Evolutionary conservation across 2,329 filamentous ascomycete species (phyloP).

Genomic region (Neonectria sp.): DNA sequence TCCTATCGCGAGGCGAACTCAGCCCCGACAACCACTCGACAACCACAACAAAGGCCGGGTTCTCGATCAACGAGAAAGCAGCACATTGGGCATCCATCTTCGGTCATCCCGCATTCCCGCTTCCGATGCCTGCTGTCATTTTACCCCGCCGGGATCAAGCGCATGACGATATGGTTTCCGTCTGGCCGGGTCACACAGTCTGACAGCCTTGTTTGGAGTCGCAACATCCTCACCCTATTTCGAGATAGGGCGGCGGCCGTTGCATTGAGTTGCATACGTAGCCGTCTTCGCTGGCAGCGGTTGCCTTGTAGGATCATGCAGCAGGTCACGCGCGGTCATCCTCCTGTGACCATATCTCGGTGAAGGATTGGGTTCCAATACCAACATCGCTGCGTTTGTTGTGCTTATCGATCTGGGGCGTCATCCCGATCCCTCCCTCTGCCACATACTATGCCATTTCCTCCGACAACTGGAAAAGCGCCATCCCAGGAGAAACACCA

Average conservation of each 20-base stretch:
- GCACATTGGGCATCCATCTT: constrained; percentile 16
- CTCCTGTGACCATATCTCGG: constrained; percentile 16
- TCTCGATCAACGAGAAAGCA: constrained; percentile 7
- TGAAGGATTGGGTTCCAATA: constrained; percentile 6
- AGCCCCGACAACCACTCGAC: constrained; percentile 16
- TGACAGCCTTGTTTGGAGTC: constrained; percentile 7
- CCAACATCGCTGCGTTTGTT: background rate
- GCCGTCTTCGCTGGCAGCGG: constrained; percentile 3
- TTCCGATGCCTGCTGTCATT: background rate
- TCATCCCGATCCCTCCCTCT: background rate
- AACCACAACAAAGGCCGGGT: constrained; percentile 8
- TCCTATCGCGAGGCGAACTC: constrained; percentile 14
- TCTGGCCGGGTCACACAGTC: constrained; percentile 4
- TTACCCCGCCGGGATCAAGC: background rate
- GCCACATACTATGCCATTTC: background rate
- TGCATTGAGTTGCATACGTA: constrained; percentile 23
- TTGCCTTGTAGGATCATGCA: constrained; percentile 17
- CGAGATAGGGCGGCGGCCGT: background rate
- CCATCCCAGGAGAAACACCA: background rate
- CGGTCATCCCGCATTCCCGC: background rate
- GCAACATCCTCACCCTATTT: constrained; percentile 2
- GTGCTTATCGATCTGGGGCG: background rate
- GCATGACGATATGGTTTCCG: background rate
- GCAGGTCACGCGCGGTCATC: constrained; percentile 12
- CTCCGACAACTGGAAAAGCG: background rate